Evolutionary conservation across 2,329 filamentous ascomycete genomes (phyloP).

Genomic region (Zymoseptoria ardabiliae): DNA sequence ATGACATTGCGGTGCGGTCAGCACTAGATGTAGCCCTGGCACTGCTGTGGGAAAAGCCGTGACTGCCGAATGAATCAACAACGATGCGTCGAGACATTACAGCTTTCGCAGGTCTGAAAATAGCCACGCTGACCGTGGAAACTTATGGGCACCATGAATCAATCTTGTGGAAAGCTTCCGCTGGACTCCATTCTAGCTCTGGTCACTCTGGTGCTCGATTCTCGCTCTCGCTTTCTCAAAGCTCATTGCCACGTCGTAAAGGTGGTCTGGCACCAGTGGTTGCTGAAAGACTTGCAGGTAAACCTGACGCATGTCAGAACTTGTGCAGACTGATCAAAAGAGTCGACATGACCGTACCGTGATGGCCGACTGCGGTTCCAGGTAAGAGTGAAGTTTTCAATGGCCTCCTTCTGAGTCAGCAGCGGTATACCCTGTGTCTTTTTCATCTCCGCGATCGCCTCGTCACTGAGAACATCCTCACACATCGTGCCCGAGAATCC

Average conservation of each 20-base stretch:
- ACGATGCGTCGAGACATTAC: too few species aligned
- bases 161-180: too few species aligned
- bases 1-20: background rate
- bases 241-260: too few species aligned
- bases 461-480: slow-evolving; percentile 4
- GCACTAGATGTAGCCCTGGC: background rate
- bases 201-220: too few species aligned
- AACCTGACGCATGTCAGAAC: background rate
- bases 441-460: background rate
- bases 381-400: background rate
- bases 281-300: too few species aligned
- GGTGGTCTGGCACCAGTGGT: too few species aligned
- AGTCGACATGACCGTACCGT: background rate
- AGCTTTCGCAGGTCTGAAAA: too few species aligned
- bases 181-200: too few species aligned
- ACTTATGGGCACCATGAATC: too few species aligned
- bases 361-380: background rate
- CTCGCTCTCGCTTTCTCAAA: too few species aligned
- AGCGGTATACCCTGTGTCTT: background rate
- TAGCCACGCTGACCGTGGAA: too few species aligned
- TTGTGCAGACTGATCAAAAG: background rate
- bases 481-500: slow-evolving; percentile 4
- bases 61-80: background rate
- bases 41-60: background rate
- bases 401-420: background rate